A percentile compares a stretch with the other conserved stretches of the same genome.
Evolutionary conservation across 345 rosid species (phyloP).

Genomic region (Aquilaria yunnanensis): DNA sequence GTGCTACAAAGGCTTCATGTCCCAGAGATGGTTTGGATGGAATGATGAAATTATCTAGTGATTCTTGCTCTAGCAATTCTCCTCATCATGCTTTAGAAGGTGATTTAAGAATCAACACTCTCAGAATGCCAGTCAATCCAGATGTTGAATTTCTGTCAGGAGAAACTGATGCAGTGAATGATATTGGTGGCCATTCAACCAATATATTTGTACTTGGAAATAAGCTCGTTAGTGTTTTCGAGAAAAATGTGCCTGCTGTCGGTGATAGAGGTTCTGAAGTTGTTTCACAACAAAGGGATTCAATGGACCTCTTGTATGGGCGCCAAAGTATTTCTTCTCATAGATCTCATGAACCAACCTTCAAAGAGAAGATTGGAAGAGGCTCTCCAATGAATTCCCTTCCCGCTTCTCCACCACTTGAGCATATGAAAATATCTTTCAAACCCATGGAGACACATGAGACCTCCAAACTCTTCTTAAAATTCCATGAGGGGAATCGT

Average conservation of each 20-base stretch:
- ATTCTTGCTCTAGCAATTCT: conserved; percentile 19
- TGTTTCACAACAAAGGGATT: conserved; percentile 20
- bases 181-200: conserved; percentile 27
- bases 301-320: conserved; percentile 12
- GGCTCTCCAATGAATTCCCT: conserved; percentile 36
- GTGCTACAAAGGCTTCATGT: conserved; percentile 24
- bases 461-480: conserved; percentile 60
- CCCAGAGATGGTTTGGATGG: conserved; percentile 24
- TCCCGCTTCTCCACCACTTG: conserved; percentile 87
- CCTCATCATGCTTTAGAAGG: too few species aligned
- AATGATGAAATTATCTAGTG: conserved; percentile 17
- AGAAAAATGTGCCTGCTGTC: too few species aligned
- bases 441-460: conserved; percentile 53
- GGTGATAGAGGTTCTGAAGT: too few species aligned
- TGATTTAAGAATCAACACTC: conserved; percentile 4
- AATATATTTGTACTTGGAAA: conserved; percentile 57
- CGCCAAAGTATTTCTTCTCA: too few species aligned
- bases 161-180: conserved; percentile 30
- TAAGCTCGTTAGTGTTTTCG: conserved; percentile 27
- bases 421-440: conserved; percentile 89
- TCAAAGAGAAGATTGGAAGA: conserved; percentile 22
- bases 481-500: conserved; percentile 47
- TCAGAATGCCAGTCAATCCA: conserved; percentile 19
- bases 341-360: too few species aligned
- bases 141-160: conserved; percentile 16